Evolutionary conservation across 1,284 basidiomycete species (phyloP).

Genomic region (Ustilago sp.): DNA sequence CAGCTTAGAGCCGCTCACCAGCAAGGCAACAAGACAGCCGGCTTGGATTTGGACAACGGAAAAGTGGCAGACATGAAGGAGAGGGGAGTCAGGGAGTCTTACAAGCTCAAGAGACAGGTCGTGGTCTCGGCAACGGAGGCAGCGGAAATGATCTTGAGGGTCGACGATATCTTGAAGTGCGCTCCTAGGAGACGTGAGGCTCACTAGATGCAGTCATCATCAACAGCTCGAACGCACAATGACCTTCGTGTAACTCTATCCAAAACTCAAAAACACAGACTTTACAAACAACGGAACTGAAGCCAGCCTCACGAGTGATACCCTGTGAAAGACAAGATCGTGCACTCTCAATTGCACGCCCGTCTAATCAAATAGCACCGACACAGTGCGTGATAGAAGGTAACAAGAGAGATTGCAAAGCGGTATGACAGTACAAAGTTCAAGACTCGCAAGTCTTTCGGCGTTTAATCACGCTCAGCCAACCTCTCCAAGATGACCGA

Average conservation of each 20-base stretch:
- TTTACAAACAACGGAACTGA: background rate
- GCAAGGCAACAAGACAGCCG: conserved; percentile 85
- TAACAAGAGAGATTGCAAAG: conserved; percentile 2
- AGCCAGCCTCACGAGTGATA: background rate
- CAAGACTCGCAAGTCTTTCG: background rate
- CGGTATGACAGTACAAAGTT: background rate
- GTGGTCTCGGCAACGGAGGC: conserved; percentile 94
- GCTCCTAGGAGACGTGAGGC: conserved; percentile 75
- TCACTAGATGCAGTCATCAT: conserved; percentile 49
- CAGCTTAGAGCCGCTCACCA: conserved; percentile 92
- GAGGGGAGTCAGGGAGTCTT: conserved; percentile 92
- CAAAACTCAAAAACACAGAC: background rate
- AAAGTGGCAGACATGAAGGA: conserved; percentile 86
- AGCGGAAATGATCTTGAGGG: conserved; percentile 97
- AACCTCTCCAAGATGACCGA: conserved; percentile 63
- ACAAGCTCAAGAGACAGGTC: conserved; percentile 96
- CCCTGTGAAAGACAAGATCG: no score
- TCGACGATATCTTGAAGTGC: conserved; percentile 74
- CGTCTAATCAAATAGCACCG: background rate
- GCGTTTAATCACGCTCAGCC: conserved; percentile 63
- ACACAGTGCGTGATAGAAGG: background rate
- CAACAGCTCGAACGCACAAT: background rate
- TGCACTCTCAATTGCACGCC: background rate
- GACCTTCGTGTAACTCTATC: background rate
- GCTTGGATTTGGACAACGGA: conserved; percentile 90